Percentiles rank a stretch among this genome's conserved stretches.
Conservation (phyloP, 2,329 filamentous ascomycete genomes). For the Penicillium glabrum region DNA sequence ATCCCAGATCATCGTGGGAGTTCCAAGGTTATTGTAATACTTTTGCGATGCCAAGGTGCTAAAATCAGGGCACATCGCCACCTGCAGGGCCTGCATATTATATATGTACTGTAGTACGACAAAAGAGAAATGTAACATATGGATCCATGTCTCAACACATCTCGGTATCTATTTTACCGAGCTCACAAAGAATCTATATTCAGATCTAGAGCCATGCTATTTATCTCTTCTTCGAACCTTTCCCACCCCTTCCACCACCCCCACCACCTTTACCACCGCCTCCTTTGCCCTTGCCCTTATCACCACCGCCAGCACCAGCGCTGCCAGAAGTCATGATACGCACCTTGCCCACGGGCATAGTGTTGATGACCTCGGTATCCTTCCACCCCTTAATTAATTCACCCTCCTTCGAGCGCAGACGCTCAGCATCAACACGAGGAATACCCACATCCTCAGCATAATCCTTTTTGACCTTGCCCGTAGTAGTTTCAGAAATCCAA, state of each 20-base stretch:
- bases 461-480: constrained; percentile 47
- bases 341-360: constrained; percentile 76
- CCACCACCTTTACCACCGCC: constrained; percentile 22
- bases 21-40: background rate
- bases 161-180: background rate
- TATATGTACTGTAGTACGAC: too few relatives aligned
- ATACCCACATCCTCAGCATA: constrained; percentile 58
- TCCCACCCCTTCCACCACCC: constrained; percentile 26
- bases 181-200: background rate
- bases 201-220: background rate
- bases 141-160: background rate
- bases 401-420: constrained; percentile 82
- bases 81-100: background rate
- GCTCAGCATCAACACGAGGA: constrained; percentile 62
- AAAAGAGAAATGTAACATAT: too few relatives aligned
- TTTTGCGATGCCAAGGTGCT: background rate
- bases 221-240: constrained; percentile 44
- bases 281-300: constrained; percentile 25
- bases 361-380: constrained; percentile 77
- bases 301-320: constrained; percentile 35
- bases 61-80: background rate
- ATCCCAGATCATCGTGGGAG: background rate
- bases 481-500: constrained; percentile 67
- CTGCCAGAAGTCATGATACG: constrained; percentile 69
- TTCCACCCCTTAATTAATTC: constrained; percentile 80